Percentiles rank a stretch among this genome's conserved stretches.
phyloP scores from a whole-genome alignment of 2,329 filamentous ascomycete species.

The Tolypocladium tropicale region DNA sequence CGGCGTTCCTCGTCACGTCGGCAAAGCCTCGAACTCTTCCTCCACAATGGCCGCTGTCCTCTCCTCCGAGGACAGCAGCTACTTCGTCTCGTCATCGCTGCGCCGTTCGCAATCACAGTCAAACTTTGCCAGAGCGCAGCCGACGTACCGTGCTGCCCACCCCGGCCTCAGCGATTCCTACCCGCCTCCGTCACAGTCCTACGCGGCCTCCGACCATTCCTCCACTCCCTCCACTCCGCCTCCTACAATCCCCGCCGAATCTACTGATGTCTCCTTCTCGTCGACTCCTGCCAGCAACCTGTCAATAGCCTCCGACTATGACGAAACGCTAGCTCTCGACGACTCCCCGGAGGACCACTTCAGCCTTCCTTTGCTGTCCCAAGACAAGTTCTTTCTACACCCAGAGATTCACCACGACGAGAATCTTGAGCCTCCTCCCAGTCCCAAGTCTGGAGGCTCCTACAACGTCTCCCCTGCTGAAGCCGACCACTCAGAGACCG shows the following conservation, averaged over 20 bases:
- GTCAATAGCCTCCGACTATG: conserved; percentile 48
- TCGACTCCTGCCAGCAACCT: conserved; percentile 56
- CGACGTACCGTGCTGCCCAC: conserved; percentile 32
- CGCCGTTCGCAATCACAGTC: conserved; percentile 52
- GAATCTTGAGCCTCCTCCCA: conserved; percentile 38
- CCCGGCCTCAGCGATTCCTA: conserved; percentile 39
- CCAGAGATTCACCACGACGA: conserved; percentile 22
- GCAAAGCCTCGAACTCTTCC: background rate
- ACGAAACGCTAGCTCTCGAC: conserved; percentile 35
- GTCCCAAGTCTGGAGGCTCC: conserved; percentile 38
- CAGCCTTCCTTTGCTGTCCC: conserved; percentile 33
- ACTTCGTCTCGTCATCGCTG: conserved; percentile 43
- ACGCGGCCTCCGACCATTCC: conserved; percentile 37
- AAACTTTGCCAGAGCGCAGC: conserved; percentile 37
- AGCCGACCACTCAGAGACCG: conserved; percentile 37
- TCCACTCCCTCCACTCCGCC: conserved; percentile 48
- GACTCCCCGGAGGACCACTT: conserved; percentile 35
- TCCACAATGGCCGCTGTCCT: conserved; percentile 45
- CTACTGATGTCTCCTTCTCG: conserved; percentile 44
- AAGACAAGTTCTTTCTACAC: conserved; percentile 32
- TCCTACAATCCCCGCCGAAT: conserved; percentile 38
- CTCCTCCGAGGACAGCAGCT: conserved; percentile 44
- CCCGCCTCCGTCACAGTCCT: conserved; percentile 28
- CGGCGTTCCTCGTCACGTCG: conserved; percentile 4
- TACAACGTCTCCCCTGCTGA: conserved; percentile 44